Evolutionary conservation across 2,329 filamentous ascomycete species (phyloP).

Genomic region (Cylindrodendrum hubeiense): DNA sequence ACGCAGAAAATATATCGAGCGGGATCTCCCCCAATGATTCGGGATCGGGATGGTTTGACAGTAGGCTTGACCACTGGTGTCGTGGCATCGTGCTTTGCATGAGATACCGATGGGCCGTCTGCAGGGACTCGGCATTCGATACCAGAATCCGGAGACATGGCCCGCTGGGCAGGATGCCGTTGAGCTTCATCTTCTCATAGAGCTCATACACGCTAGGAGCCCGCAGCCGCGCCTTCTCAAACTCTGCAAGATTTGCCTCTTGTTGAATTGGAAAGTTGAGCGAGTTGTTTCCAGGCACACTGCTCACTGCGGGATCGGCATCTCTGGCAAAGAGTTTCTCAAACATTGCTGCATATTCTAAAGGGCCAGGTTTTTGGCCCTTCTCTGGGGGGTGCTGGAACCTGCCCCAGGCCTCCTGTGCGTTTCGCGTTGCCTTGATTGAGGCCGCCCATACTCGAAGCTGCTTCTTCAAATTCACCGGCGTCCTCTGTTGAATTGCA

Average conservation of each 20-base stretch:
- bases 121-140: conserved; percentile 60
- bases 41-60: conserved; percentile 39
- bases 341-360: conserved; percentile 72
- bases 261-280: conserved; percentile 56
- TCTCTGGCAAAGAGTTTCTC: conserved; percentile 61
- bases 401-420: conserved; percentile 70
- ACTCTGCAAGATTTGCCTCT: conserved; percentile 69
- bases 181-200: conserved; percentile 68
- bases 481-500: conserved; percentile 64
- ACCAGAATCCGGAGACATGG: conserved; percentile 69
- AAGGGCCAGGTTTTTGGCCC: conserved; percentile 50
- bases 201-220: conserved; percentile 71
- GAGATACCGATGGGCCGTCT: conserved; percentile 64
- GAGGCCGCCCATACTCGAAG: conserved; percentile 65
- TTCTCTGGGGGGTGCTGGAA: conserved; percentile 55
- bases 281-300: conserved; percentile 71
- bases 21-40: conserved; percentile 41
- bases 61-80: conserved; percentile 32
- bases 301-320: conserved; percentile 37
- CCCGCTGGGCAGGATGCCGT: conserved; percentile 61
- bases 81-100: conserved; percentile 52
- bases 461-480: conserved; percentile 30
- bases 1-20: conserved; percentile 60
- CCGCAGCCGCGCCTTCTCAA: conserved; percentile 71
- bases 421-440: conserved; percentile 70